These are phyloP conservation scores for Xylaria telfairii DNA, from an alignment of 495 filamentous ascomycete genomes.

Conservation along the genomic window DNA sequence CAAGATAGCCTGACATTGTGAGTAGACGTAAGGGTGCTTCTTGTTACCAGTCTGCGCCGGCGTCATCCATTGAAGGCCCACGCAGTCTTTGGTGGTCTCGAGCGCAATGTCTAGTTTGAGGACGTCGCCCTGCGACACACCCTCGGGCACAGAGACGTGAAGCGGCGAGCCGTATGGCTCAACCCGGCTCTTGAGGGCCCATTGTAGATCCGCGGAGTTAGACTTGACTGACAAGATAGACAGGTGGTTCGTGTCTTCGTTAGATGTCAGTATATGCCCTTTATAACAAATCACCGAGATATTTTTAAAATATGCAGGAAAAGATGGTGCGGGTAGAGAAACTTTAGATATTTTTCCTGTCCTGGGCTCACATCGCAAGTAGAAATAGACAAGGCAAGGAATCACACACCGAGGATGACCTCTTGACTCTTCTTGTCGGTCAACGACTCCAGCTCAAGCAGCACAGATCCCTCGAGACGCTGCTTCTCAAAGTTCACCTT, in stretches of 20 bases:
- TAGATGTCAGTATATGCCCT: background rate
- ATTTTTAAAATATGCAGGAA: background rate
- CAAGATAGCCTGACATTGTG: constrained; percentile 96
- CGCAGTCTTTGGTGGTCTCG: constrained; percentile 83
- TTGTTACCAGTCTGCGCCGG: constrained; percentile 90
- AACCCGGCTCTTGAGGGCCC: constrained; percentile 68
- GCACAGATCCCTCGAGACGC: constrained; percentile 74
- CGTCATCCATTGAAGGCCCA: constrained; percentile 91
- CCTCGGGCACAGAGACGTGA: constrained; percentile 69
- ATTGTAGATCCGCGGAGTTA: constrained; percentile 61
- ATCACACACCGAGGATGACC: constrained; percentile 67
- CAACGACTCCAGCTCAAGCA: constrained; percentile 73
- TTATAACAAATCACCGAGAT: background rate
- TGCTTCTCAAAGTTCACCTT: constrained; percentile 81
- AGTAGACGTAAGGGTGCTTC: constrained; percentile 96
- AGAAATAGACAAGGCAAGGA: background rate
- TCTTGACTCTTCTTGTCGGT: constrained; percentile 72
- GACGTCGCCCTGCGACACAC: constrained; percentile 64
- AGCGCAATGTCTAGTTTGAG: constrained; percentile 66
- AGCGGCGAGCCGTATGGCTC: constrained; percentile 84
- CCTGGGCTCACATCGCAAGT: background rate
- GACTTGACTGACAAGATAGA: constrained; percentile 71
- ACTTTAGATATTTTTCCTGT: background rate
- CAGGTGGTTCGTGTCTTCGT: constrained; percentile 73
- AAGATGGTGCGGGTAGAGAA: background rate